Evolutionary conservation across 257 asterid species (phyloP), one percentile per base, ranked within the genome.

Genomic region (Przewalskia tangutica): DNA sequence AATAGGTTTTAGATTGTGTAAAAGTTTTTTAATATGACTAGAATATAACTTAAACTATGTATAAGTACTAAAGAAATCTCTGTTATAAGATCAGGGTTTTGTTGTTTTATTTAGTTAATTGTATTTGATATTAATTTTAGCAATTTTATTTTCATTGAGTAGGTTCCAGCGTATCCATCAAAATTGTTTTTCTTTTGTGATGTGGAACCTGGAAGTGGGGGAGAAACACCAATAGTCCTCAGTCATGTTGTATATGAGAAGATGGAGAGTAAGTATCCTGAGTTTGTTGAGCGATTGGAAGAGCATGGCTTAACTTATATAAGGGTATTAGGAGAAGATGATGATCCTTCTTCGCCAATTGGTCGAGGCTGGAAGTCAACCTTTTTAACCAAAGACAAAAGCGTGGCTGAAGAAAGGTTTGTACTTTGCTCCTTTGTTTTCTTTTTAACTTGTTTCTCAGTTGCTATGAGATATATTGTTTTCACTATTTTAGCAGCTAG

Each of bases 351-450:
- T 0, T 92, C 98, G 55, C 93, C 95, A 1, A 93, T 92, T 17
- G 99, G 99, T 6, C 96, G 96, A 20, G 98, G 99, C 70, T 95
- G 98, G 98, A 93, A 90, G 82, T 93, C 97, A 0, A 92, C 98
- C 0, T 95, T 93, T 89, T 81, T 93, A 86, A 93, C 99, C 2
- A 78, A 77, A 3, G 93, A 95, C 44, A 93, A 90, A 87, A 83
- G 85, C 42, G 90, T 92, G n/a, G 98, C 99, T 11, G 93, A 92
- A 86, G 95, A 93, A 88, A 91, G 97, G 98, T 93, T 84, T 58
- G 79, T 48, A 3, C 42, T 82, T 77, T 60, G 10, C 63, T 62
- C 27, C 77, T 48, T 27, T 32, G 64, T 76, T 17, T 80, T 17
- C 77, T 34, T 81, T 59, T 6, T 27, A 64, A 8, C 59, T 63